phyloP scores from a whole-genome alignment of 2,329 filamentous ascomycete species.

The Diaporthe sp. region DNA sequence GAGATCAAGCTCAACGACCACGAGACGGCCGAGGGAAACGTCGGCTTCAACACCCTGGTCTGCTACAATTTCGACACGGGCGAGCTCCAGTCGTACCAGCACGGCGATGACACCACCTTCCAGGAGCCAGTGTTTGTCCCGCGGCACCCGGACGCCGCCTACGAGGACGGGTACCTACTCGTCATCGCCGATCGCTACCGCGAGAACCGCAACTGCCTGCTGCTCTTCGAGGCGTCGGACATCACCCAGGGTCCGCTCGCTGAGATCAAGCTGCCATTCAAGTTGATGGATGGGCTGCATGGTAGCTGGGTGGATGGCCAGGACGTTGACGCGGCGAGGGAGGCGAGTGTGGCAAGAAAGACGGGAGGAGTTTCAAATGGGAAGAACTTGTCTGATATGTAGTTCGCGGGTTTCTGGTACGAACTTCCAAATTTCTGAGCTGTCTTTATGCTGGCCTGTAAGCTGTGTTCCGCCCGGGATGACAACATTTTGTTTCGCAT shows the following conservation, averaged over 20 bases:
- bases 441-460: background rate
- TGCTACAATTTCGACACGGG: slow-evolving; percentile 2
- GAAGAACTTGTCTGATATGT: background rate
- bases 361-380: background rate
- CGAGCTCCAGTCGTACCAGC: background rate
- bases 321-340: background rate
- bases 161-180: background rate
- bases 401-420: background rate
- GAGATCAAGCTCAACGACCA: background rate
- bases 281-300: slow-evolving; percentile 1
- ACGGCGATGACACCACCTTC: background rate
- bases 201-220: background rate
- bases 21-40: background rate
- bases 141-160: background rate
- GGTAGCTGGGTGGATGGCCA: background rate
- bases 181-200: background rate
- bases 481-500: too few species aligned
- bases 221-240: background rate
- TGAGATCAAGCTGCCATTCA: background rate
- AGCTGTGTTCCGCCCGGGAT: too few species aligned
- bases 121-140: background rate
- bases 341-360: background rate
- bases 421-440: background rate
- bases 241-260: background rate
- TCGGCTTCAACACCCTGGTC: background rate